These are phyloP conservation scores for Thielaviopsis euricoi DNA, from an alignment of 2,329 filamentous ascomycete genomes.

Conservation along the genomic window DNA sequence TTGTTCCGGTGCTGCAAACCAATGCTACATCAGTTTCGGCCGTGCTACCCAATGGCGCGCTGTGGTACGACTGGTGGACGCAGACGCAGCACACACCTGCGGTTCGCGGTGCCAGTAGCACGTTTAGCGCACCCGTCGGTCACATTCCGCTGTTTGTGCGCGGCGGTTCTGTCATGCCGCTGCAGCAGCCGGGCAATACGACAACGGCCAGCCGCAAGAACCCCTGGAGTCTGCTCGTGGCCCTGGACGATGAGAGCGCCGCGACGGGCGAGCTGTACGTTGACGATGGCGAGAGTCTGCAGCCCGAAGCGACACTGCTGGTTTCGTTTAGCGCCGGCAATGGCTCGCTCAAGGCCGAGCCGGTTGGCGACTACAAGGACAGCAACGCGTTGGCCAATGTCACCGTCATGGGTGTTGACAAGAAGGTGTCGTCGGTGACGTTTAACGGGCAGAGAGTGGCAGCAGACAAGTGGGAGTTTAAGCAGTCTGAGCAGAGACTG, in stretches of 20 bases:
- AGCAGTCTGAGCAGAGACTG: constrained; percentile 30
- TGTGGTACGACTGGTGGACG: constrained; percentile 38
- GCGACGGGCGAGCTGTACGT: constrained; percentile 56
- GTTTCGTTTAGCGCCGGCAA: constrained; percentile 31
- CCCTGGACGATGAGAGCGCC: constrained; percentile 42
- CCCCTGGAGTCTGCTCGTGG: constrained; percentile 55
- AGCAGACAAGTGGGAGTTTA: constrained; percentile 26
- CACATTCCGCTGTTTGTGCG: constrained; percentile 52
- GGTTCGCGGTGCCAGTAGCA: constrained; percentile 10
- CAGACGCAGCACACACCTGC: constrained; percentile 24
- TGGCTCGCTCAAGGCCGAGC: constrained; percentile 29
- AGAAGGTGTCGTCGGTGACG: constrained; percentile 26
- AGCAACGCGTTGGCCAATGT: constrained; percentile 42
- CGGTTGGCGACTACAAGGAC: constrained; percentile 37
- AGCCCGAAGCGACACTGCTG: constrained; percentile 37
- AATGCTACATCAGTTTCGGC: constrained; percentile 26
- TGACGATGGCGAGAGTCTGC: constrained; percentile 57
- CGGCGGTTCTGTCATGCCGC: constrained; percentile 47
- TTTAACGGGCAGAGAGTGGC: constrained; percentile 33
- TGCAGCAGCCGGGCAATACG: constrained; percentile 43
- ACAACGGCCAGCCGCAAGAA: constrained; percentile 46
- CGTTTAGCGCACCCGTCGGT: constrained; percentile 13
- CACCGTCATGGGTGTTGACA: constrained; percentile 41
- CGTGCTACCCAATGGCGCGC: constrained; percentile 29
- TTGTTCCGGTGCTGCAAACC: constrained; percentile 31